A percentile compares a stretch with the other conserved stretches of the same genome.
These are phyloP conservation scores for Cystoisospora suis DNA, from an alignment of 169 alveolate genomes.

Conservation along the genomic window DNA sequence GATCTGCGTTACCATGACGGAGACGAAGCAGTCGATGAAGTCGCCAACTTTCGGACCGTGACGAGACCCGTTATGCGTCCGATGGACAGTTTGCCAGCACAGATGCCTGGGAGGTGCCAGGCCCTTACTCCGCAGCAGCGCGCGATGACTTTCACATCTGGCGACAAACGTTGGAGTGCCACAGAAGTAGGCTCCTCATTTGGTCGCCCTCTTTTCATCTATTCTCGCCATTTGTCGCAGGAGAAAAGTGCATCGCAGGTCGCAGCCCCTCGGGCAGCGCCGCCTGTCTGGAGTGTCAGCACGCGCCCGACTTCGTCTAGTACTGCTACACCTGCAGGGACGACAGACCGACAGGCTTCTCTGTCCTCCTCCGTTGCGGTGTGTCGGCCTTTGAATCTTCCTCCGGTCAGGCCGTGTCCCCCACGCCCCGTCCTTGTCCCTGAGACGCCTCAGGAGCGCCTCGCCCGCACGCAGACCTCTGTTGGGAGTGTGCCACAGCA, in stretches of 20 bases:
- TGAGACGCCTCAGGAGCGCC: background rate
- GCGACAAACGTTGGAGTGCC: too few species aligned
- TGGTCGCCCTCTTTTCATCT: background rate
- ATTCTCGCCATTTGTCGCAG: background rate
- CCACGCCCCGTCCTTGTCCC: slow-evolving; percentile 12
- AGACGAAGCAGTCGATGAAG: background rate
- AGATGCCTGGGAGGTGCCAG: too few species aligned
- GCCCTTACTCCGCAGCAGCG: too few species aligned
- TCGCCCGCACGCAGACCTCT: background rate
- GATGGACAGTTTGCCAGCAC: background rate
- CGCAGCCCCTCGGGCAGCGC: background rate
- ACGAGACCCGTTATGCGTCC: background rate
- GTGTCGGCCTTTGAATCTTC: background rate
- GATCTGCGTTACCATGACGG: background rate
- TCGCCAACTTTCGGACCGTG: background rate
- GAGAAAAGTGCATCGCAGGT: background rate
- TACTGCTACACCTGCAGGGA: background rate
- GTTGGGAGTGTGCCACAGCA: too few species aligned
- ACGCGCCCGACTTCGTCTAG: background rate
- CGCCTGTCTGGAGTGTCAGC: background rate
- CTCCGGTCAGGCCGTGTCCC: background rate
- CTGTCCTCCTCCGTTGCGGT: background rate
- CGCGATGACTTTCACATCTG: too few species aligned
- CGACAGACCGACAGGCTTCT: background rate
- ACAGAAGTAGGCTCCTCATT: too few species aligned